Percentiles rank a stretch among this genome's conserved stretches.
Evolutionary conservation across 805 yeast species (phyloP).

Genomic region (Kregervanrija pseudodelftensis): DNA sequence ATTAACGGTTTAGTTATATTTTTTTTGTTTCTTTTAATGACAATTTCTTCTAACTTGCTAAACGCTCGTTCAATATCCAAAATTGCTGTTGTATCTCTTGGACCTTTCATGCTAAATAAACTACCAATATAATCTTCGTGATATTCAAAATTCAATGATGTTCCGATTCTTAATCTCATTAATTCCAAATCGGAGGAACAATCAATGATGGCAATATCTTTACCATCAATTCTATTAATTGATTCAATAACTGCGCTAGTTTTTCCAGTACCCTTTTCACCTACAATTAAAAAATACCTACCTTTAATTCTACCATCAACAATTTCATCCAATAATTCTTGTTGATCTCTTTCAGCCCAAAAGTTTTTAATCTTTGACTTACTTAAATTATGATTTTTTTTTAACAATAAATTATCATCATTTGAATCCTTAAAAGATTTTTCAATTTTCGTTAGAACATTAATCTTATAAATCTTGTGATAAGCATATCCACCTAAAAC

Average conservation of each 20-base stretch:
- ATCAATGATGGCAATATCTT: constrained; percentile 63
- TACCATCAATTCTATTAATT: constrained; percentile 54
- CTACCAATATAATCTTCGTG: constrained; percentile 82
- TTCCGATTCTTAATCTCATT: constrained; percentile 68
- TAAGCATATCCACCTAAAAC: constrained; percentile 69
- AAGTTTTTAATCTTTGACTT: constrained; percentile 28
- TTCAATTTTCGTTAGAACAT: constrained; percentile 58
- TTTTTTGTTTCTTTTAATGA: constrained; percentile 36
- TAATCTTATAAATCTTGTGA: constrained; percentile 52
- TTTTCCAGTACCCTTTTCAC: constrained; percentile 86
- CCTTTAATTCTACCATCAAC: constrained; percentile 60
- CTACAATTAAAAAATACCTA: constrained; percentile 63
- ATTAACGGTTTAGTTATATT: constrained; percentile 47
- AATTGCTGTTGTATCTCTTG: constrained; percentile 76
- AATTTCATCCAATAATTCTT: constrained; percentile 53
- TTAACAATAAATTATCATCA: constrained; percentile 50
- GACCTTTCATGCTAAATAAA: constrained; percentile 72
- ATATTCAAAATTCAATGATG: constrained; percentile 64
- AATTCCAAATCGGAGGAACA: constrained; percentile 85
- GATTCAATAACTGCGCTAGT: constrained; percentile 69
- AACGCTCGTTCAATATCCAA: constrained; percentile 80
- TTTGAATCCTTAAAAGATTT: constrained; percentile 54
- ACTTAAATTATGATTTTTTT: constrained; percentile 44
- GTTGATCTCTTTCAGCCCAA: constrained; percentile 73
- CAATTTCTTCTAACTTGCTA: constrained; percentile 66